Conservation (phyloP, 1,284 basidiomycete species). For the Naganishia sp. region DNA sequence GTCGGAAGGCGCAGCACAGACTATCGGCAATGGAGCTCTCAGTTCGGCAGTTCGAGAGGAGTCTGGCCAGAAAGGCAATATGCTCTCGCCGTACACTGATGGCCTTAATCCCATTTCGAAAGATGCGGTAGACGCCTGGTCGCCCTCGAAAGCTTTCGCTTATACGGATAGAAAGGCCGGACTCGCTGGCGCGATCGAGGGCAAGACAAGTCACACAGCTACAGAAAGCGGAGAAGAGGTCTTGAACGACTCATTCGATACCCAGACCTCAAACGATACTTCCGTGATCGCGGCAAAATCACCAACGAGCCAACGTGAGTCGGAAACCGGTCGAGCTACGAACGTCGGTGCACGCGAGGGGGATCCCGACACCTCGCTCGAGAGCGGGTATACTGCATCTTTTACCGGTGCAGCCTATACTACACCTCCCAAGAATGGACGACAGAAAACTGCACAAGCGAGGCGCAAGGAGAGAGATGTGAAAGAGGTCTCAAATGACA, state of each 20-base stretch:
- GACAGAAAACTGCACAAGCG: slow-evolving; percentile 3
- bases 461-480: slow-evolving; percentile 13
- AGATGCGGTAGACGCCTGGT: slow-evolving; percentile 23
- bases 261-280: slow-evolving; percentile 1
- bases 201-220: not conserved
- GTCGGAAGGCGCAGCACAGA: not conserved
- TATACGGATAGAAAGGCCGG: slow-evolving; percentile 6
- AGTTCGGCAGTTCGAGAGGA: not conserved
- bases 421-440: slow-evolving; percentile 13
- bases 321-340: no score
- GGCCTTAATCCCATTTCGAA: slow-evolving; percentile 14
- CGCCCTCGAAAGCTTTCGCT: slow-evolving; percentile 23
- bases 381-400: slow-evolving; percentile 28
- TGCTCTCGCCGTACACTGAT: slow-evolving; percentile 8
- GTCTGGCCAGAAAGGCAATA: not conserved
- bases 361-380: slow-evolving; percentile 12
- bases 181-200: not conserved
- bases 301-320: no score
- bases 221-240: slow-evolving; percentile 6
- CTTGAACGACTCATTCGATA: slow-evolving; percentile 12
- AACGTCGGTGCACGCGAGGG: not conserved
- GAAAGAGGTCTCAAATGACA: slow-evolving; percentile 27
- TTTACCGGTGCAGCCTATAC: not conserved
- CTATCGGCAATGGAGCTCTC: not conserved
- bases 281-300: not conserved